Conservation (phyloP, 441 rosid species). For the Syzygium malaccense region DNA sequence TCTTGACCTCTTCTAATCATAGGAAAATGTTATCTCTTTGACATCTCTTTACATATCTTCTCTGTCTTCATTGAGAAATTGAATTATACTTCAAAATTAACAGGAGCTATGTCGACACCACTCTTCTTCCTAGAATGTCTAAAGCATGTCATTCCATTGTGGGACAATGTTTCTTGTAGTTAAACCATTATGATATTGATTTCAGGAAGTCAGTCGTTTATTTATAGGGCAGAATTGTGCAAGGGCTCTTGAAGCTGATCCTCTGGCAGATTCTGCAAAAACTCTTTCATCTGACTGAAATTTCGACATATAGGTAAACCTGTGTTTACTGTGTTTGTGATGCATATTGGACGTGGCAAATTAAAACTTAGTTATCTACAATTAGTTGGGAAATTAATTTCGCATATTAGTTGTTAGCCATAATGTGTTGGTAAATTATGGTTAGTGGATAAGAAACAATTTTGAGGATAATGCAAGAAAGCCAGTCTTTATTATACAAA, state of each 20-base stretch:
- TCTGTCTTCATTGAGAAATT: background rate
- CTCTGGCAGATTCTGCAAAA: constrained; percentile 46
- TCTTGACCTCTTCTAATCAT: accelerated
- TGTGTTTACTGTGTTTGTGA: background rate
- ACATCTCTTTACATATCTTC: background rate
- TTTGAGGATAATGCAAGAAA: no score
- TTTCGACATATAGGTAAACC: constrained; percentile 73
- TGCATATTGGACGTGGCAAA: background rate
- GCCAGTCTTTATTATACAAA: no score
- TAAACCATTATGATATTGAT: background rate
- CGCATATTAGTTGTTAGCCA: no score
- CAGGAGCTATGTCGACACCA: background rate
- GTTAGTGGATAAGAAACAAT: no score
- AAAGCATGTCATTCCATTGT: background rate
- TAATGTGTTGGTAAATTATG: no score
- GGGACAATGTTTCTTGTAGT: background rate
- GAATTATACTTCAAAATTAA: background rate
- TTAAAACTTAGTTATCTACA: background rate
- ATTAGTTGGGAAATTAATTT: no score
- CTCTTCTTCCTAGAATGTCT: background rate
- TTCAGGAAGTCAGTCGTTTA: constrained; percentile 83
- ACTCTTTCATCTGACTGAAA: constrained; percentile 43
- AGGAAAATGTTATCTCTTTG: background rate
- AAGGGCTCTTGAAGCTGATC: constrained; percentile 33
- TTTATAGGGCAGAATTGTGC: constrained; percentile 78